These are phyloP conservation scores for Hirsutella rhossiliensis DNA, from an alignment of 2,329 filamentous ascomycete species.

Conservation along the genomic window DNA sequence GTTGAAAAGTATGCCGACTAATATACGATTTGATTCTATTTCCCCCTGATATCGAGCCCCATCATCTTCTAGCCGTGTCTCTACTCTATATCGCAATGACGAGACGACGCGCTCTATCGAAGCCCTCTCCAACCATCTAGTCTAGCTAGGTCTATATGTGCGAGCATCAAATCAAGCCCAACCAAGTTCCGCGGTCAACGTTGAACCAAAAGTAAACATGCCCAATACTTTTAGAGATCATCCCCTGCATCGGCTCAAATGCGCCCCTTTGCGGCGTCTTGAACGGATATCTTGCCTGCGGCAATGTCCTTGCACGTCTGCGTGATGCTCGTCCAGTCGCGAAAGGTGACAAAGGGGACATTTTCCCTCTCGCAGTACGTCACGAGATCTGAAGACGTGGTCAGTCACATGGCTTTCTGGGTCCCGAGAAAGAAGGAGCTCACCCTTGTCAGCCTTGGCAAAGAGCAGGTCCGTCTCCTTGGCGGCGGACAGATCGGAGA, in stretches of 20 bases:
- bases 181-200: no score
- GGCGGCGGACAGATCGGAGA: slow-evolving; percentile 84
- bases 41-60: no score
- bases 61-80: no score
- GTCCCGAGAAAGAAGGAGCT: slow-evolving; percentile 9
- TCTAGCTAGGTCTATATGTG: no score
- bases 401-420: slow-evolving; percentile 3
- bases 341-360: slow-evolving; percentile 79
- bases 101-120: no score
- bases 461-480: slow-evolving; percentile 89
- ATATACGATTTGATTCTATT: no score
- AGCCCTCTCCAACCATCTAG: no score
- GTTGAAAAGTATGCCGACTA: neutral
- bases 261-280: slow-evolving; percentile 51
- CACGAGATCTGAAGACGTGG: slow-evolving; percentile 54
- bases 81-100: no score
- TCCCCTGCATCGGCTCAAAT: slow-evolving; percentile 10
- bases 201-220: no score
- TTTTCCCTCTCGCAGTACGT: slow-evolving; percentile 74
- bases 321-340: slow-evolving; percentile 72
- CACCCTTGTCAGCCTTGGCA: slow-evolving; percentile 80
- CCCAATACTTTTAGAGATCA: no score
- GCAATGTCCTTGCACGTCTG: slow-evolving; percentile 64
- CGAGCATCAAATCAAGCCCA: no score
- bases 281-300: slow-evolving; percentile 57